These are phyloP conservation scores for Cladosporium phlei DNA, from an alignment of 2,329 filamentous ascomycete genomes.

Conservation along the genomic window DNA sequence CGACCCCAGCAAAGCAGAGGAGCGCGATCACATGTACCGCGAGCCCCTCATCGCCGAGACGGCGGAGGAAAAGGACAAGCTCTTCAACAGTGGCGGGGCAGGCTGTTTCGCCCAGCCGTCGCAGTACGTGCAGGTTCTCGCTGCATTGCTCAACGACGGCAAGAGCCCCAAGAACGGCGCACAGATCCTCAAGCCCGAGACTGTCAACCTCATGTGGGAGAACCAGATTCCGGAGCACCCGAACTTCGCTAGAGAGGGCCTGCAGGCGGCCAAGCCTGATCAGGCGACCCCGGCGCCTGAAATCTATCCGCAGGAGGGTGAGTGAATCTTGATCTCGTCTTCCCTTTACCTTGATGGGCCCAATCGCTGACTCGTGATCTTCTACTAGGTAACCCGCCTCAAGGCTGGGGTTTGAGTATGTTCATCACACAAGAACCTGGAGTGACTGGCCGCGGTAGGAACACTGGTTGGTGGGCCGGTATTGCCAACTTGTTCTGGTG, in stretches of 20 bases:
- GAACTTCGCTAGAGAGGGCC: constrained; percentile 31
- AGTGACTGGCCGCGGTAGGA: constrained; percentile 29
- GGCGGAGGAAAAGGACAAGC: constrained; percentile 38
- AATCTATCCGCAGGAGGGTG: constrained; percentile 41
- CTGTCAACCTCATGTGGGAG: constrained; percentile 58
- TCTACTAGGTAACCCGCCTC: constrained; percentile 43
- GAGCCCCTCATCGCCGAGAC: constrained; percentile 43
- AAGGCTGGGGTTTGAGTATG: constrained; percentile 58
- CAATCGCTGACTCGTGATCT: no score
- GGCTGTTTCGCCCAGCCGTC: constrained; percentile 56
- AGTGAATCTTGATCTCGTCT: no score
- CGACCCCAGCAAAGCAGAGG: constrained; percentile 21
- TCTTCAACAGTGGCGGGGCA: constrained; percentile 58
- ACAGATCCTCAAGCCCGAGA: constrained; percentile 52
- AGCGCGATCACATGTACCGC: constrained; percentile 49
- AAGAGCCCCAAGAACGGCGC: constrained; percentile 52
- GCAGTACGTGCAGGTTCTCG: constrained; percentile 60
- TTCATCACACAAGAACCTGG: constrained; percentile 33
- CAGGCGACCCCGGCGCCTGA: constrained; percentile 39
- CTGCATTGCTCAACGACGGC: constrained; percentile 61
- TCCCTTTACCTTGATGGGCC: no score
- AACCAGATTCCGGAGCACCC: constrained; percentile 45
- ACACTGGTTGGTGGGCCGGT: constrained; percentile 33
- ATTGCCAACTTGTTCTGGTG: constrained; percentile 38
- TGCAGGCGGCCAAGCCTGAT: constrained; percentile 31